phyloP scores from a whole-genome alignment of 2,329 filamentous ascomycete genomes.

The Aspergillus ruber region DNA sequence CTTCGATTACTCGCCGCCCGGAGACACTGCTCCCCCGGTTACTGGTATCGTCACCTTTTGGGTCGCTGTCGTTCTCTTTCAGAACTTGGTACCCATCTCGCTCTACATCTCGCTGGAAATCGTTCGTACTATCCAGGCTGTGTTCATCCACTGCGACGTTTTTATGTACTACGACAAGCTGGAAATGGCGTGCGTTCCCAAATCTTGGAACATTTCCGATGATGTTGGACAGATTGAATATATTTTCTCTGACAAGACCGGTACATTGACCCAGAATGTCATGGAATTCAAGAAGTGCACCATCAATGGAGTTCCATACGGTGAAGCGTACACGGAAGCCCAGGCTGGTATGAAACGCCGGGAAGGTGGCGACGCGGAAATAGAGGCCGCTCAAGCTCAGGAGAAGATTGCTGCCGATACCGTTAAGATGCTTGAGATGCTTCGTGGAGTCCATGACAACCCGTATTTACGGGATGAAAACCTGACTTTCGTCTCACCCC shows the following conservation, averaged over 20 bases:
- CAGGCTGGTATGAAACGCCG: constrained; percentile 94
- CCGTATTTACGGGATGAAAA: constrained; percentile 86
- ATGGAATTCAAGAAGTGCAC: constrained; percentile 99
- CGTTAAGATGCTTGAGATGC: constrained; percentile 60
- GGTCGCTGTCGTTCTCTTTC: constrained; percentile 88
- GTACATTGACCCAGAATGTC: constrained; percentile 82
- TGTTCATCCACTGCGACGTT: constrained; percentile 95
- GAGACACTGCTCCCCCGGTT: constrained; percentile 59
- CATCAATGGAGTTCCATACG: constrained; percentile 91
- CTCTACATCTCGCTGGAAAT: constrained; percentile 97
- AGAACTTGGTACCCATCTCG: constrained; percentile 97
- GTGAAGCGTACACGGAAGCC: constrained; percentile 95
- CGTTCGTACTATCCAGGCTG: constrained; percentile 82
- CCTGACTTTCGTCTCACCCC: constrained; percentile 84
- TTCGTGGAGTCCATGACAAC: constrained; percentile 77
- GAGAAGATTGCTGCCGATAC: constrained; percentile 76
- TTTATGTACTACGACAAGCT: constrained; percentile 96
- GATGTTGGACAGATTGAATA: constrained; percentile 98
- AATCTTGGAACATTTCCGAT: constrained; percentile 98
- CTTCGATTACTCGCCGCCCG: constrained; percentile 83
- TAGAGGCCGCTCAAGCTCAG: constrained; percentile 64
- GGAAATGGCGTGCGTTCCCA: constrained; percentile 91
- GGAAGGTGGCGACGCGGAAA: constrained; percentile 77
- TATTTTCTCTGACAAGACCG: constrained; percentile 95
- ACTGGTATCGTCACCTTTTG: constrained; percentile 96